Base-by-base conservation (phyloP, 345 rosid genomes). In the Barbarea vulgaris region DNA sequence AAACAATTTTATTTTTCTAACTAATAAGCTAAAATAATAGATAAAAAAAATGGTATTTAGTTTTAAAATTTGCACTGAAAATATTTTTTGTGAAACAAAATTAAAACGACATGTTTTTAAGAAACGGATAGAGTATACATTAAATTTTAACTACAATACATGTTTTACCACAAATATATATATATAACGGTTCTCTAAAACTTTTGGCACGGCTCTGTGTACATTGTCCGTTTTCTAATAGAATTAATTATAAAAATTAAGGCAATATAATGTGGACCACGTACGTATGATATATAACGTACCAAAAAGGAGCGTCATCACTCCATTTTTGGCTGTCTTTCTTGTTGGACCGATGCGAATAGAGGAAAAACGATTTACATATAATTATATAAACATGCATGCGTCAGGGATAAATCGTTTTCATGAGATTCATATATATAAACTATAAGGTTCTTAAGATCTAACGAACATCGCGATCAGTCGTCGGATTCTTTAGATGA, bases 401-500 rank as follows among this genome's bases (percentile, higher is more conserved):
- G 78, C 78, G 56, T 51, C 24, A 60, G 48, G 44, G 76, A 51
- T 44, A 72, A 73, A 76, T 65, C 84, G 64, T 36, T 82, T 74
- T 80, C 63, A 69, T 14, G 75, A 31, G 79, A 61, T 69, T 76
- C 41, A 61, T 44, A 61, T 39, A 50, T 37, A 51, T 17, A 30
- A 37, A 53, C 13, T 76, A 76, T 77, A 70, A 47, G 59, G 50
- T 55, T 63, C 25, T 44, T 25, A 37, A 77, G 42, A 76, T 69
- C 52, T 70, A 62, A 56, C 3, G 36, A 77, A 77, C 80, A 77
- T 71, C 77, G 13, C 67, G 66, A 59, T 73, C 82, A 70, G 47
- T 81, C 79, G 27, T 77, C 84, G 6, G 86, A 74, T 54, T 83
- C 81, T 41, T 87, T 87, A 56, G 90, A 71, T 62, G 90, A 81